Evolutionary conservation across 768 basidiomycete genomes (phyloP).

Genomic region (Scleroderma citrinum): DNA sequence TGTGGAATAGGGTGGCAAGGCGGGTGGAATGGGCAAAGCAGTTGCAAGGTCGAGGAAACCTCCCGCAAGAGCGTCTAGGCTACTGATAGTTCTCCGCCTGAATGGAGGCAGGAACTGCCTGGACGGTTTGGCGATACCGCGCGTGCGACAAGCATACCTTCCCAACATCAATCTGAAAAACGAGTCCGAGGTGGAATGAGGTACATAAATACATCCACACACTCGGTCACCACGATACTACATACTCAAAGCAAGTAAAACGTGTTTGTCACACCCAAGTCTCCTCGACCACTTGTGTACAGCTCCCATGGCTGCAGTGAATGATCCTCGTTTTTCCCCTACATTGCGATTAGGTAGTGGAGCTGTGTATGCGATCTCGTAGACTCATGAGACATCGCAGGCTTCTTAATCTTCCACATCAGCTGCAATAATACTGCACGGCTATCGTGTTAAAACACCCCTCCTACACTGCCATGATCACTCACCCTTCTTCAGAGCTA

Average conservation of each 20-base stretch:
- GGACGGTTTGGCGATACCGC: constrained; percentile 6
- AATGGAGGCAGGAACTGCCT: not conserved
- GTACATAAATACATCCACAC: not conserved
- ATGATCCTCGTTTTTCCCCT: too few relatives aligned
- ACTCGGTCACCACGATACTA: too few relatives aligned
- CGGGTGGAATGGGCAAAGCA: constrained; percentile 66
- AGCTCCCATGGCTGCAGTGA: too few relatives aligned
- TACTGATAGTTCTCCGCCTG: constrained; percentile 18
- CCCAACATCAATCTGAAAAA: constrained; percentile 20
- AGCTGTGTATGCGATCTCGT: not conserved
- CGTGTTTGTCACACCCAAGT: too few relatives aligned
- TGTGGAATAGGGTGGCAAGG: constrained; percentile 64
- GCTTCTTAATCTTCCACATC: constrained; percentile 30
- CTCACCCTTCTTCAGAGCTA: constrained; percentile 82
- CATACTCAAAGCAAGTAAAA: too few relatives aligned
- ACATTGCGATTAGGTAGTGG: too few relatives aligned
- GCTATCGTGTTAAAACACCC: not conserved
- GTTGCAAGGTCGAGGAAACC: constrained; percentile 72
- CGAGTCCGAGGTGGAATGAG: not conserved
- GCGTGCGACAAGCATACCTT: constrained; percentile 11
- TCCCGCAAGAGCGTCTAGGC: constrained; percentile 39
- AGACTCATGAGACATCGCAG: not conserved
- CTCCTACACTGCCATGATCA: constrained; percentile 1
- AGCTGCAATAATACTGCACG: constrained; percentile 34
- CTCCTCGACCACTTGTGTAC: too few relatives aligned